Evolutionary conservation across 129 eudicot species (phyloP).

Genomic region (Kitagawia praeruptora): DNA sequence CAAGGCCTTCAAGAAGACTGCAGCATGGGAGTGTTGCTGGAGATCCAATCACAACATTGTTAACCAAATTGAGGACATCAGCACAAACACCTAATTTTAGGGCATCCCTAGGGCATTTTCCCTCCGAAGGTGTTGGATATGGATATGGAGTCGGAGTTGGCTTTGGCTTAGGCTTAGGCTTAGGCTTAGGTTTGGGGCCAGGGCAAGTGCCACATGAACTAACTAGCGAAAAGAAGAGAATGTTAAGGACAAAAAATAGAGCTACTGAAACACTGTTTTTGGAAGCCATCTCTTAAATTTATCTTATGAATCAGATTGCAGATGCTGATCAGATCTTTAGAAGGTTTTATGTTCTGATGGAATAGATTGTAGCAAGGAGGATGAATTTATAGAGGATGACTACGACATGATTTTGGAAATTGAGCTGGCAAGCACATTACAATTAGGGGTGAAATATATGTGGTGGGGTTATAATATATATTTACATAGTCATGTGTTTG

Average conservation of each 20-base stretch:
- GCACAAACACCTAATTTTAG: conserved; percentile 13
- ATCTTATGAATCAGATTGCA: neutral
- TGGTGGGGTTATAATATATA: too few species aligned
- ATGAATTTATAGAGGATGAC: neutral
- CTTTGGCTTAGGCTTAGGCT: neutral
- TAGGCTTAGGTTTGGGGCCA: conserved; percentile 3
- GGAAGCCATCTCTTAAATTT: neutral
- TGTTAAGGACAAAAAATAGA: neutral
- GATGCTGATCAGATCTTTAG: neutral
- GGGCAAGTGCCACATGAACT: conserved; percentile 2
- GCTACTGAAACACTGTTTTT: conserved; percentile 1
- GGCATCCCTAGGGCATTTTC: conserved; percentile 11
- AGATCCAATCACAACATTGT: conserved; percentile 3
- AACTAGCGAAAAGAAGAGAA: conserved; percentile 1
- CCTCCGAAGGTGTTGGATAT: neutral
- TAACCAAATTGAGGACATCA: conserved; percentile 4
- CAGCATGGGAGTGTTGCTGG: conserved; percentile 33
- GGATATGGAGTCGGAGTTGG: neutral
- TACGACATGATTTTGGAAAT: neutral
- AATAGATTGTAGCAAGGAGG: neutral
- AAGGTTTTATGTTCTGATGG: conserved; percentile 11
- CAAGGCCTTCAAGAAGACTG: conserved; percentile 44
- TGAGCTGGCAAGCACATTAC: conserved; percentile 9
- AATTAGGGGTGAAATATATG: neutral
- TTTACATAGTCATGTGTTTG: too few species aligned